phyloP scores from a whole-genome alignment of 2,329 filamentous ascomycete genomes.

The Lecanicillium sp. region DNA sequence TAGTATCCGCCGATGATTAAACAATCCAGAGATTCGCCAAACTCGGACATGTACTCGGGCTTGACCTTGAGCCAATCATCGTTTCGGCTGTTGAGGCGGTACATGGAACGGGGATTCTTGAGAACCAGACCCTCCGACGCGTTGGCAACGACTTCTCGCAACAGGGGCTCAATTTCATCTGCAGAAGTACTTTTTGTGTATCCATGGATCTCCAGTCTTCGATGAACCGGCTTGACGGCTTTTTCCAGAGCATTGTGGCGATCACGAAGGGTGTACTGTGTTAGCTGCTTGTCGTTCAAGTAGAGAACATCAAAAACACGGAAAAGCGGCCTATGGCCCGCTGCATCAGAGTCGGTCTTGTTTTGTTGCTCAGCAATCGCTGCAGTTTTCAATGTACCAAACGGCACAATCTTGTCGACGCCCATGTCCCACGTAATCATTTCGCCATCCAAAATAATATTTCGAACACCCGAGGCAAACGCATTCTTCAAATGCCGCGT shows the following conservation, averaged over 20 bases:
- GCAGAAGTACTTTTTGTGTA: constrained; percentile 58
- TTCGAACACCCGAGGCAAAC: constrained; percentile 70
- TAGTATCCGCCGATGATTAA: constrained; percentile 89
- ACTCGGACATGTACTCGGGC: constrained; percentile 95
- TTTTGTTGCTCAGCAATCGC: constrained; percentile 68
- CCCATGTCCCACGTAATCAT: constrained; percentile 98
- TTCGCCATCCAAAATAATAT: constrained; percentile 88
- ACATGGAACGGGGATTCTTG: constrained; percentile 85
- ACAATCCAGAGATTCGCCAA: constrained; percentile 87
- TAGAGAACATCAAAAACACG: constrained; percentile 87
- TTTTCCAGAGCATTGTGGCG: constrained; percentile 66
- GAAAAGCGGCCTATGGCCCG: constrained; percentile 59
- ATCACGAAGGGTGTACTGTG: constrained; percentile 74
- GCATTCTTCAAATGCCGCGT: constrained; percentile 72
- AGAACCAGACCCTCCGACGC: constrained; percentile 85
- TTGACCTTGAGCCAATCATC: constrained; percentile 99
- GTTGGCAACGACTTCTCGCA: constrained; percentile 78
- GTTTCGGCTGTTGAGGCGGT: constrained; percentile 80
- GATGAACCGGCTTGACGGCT: constrained; percentile 60
- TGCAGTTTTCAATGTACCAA: constrained; percentile 89
- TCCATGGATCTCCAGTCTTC: constrained; percentile 75
- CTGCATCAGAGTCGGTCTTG: constrained; percentile 43
- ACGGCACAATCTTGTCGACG: constrained; percentile 74
- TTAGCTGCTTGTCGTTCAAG: constrained; percentile 73
- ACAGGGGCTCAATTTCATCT: constrained; percentile 66